Evolutionary conservation across 2,329 filamentous ascomycete genomes (phyloP).

Genomic region (Talaromyces piceae): DNA sequence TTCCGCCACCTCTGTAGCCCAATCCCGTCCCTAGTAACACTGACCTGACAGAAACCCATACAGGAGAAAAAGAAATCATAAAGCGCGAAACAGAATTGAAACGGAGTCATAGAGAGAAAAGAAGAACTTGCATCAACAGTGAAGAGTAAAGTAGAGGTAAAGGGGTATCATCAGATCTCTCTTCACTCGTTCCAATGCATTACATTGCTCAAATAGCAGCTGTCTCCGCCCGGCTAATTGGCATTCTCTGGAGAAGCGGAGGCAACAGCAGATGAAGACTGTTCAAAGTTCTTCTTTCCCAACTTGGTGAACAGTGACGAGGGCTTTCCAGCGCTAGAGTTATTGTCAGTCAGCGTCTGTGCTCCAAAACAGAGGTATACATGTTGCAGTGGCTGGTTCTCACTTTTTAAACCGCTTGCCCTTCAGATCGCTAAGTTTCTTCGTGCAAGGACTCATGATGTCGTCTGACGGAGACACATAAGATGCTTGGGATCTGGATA

Average conservation of each 20-base stretch:
- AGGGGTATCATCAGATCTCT: constrained; percentile 7
- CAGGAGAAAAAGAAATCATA: neutral
- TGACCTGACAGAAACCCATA: neutral
- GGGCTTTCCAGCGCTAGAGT: constrained; percentile 31
- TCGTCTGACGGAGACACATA: constrained; percentile 45
- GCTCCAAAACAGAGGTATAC: neutral
- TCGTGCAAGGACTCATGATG: constrained; percentile 44
- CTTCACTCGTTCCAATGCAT: neutral
- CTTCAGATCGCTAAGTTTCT: constrained; percentile 44
- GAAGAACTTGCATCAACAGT: neutral
- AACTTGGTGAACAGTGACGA: constrained; percentile 42
- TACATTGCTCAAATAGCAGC: too few relatives aligned
- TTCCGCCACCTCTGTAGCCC: neutral
- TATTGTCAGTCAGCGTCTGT: neutral
- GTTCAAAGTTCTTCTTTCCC: constrained; percentile 39
- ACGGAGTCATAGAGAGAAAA: neutral
- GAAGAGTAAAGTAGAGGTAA: neutral
- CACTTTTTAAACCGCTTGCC: constrained; percentile 44
- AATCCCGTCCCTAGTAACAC: neutral
- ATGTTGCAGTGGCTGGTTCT: constrained; percentile 10
- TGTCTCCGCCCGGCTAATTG: neutral
- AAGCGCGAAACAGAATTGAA: neutral
- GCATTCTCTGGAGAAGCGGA: neutral
- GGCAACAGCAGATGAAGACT: constrained; percentile 21
- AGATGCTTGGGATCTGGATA: constrained; percentile 21